A percentile compares a stretch with the other conserved stretches of the same genome.
These are phyloP conservation scores for Schizophyllum amplum DNA, from an alignment of 1,284 basidiomycete species.

Conservation along the genomic window DNA sequence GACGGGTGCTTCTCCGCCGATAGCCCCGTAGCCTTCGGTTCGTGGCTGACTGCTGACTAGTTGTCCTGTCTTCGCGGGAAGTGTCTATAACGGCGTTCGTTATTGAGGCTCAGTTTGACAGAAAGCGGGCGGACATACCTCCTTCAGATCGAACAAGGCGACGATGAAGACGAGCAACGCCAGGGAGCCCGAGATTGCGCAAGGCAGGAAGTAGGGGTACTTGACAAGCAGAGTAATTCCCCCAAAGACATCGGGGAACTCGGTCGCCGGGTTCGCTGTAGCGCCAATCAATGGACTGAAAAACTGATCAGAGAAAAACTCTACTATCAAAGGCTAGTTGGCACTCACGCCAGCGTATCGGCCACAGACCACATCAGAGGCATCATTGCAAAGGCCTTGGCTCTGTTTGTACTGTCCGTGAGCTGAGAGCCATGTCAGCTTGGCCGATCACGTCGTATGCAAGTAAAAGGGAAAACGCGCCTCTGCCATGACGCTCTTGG, in stretches of 20 bases:
- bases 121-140: constrained; percentile 18
- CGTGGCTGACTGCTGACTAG: no score
- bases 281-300: constrained; percentile 34
- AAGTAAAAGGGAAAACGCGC: no score
- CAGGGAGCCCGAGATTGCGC: constrained; percentile 22
- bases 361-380: constrained; percentile 30
- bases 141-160: constrained; percentile 22
- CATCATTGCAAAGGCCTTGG: constrained; percentile 32
- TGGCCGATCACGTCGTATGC: no score
- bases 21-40: no score
- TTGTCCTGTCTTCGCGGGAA: background rate
- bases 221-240: constrained; percentile 22
- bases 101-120: no score
- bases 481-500: constrained; percentile 29
- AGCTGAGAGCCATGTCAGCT: constrained; percentile 13
- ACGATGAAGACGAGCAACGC: constrained; percentile 22
- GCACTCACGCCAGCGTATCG: constrained; percentile 6
- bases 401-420: constrained; percentile 37
- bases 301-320: background rate
- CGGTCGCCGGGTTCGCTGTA: constrained; percentile 30
- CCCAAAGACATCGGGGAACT: constrained; percentile 29
- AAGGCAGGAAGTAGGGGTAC: constrained; percentile 37
- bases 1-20: background rate
- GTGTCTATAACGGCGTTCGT: background rate
- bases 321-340: background rate